These are phyloP conservation scores for Trichoderma arundinaceum DNA, from an alignment of 2,329 filamentous ascomycete genomes.

Conservation along the genomic window DNA sequence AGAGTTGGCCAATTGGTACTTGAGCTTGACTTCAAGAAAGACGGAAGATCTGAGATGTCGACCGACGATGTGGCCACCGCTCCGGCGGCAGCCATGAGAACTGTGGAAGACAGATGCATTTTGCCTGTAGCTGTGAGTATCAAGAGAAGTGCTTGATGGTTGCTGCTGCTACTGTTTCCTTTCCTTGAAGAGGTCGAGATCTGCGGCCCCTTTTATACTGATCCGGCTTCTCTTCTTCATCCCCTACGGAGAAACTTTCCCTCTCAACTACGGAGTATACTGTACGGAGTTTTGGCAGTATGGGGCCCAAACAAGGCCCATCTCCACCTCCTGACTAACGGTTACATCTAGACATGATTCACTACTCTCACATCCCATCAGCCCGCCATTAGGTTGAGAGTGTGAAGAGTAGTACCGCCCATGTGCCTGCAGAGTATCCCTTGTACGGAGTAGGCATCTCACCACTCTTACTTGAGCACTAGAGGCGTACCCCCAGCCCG, in stretches of 20 bases:
- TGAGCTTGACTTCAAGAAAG: constrained; percentile 28
- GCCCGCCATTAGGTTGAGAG: neutral
- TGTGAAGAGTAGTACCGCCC: neutral
- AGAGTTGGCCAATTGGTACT: constrained; percentile 30
- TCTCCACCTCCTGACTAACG: neutral
- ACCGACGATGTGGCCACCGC: constrained; percentile 13
- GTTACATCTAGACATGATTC: neutral
- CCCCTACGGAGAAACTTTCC: neutral
- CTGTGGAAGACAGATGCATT: constrained; percentile 19
- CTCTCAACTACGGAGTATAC: neutral
- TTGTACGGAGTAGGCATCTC: neutral
- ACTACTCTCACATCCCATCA: neutral
- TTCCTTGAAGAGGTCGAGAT: constrained; percentile 8
- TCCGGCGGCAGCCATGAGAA: constrained; percentile 24
- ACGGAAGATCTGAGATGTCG: constrained; percentile 12
- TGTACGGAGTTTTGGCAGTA: neutral
- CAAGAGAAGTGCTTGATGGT: neutral
- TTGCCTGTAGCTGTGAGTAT: neutral
- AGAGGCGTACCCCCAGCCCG: neutral
- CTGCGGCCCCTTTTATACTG: constrained; percentile 11
- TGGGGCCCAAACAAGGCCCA: constrained; percentile 1
- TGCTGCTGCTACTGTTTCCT: neutral
- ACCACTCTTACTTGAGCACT: constrained; percentile 22
- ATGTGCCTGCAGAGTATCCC: neutral
- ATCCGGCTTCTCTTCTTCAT: neutral